phyloP scores from a whole-genome alignment of 2,329 filamentous ascomycete genomes.

The Amphichorda felina region DNA sequence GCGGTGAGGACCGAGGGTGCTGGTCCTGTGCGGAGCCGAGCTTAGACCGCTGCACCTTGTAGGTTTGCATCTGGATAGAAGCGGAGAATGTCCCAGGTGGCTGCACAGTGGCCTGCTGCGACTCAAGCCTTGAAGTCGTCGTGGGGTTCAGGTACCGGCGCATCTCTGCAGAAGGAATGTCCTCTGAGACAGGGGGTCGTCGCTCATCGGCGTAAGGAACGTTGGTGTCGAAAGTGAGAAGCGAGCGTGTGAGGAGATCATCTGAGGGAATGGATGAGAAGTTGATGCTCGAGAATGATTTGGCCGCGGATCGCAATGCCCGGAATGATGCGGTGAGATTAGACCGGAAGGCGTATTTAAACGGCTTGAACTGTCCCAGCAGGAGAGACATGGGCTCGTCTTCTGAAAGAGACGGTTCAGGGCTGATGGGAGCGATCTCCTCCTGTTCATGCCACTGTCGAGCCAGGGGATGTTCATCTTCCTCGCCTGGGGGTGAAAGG shows the following conservation, averaged over 20 bases:
- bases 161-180: conserved; percentile 53
- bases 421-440: conserved; percentile 6
- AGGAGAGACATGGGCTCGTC: conserved; percentile 12
- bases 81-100: conserved; percentile 40
- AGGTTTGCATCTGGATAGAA: conserved; percentile 63
- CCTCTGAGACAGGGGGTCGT: conserved; percentile 47
- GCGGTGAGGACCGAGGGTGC: conserved; percentile 5
- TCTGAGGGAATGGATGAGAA: conserved; percentile 53
- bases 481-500: conserved; percentile 39
- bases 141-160: conserved; percentile 58
- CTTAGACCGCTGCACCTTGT: conserved; percentile 44
- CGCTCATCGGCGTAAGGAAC: conserved; percentile 58
- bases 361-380: conserved; percentile 30
- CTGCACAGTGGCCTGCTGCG: conserved; percentile 13
- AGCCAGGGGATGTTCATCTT: conserved; percentile 40
- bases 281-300: conserved; percentile 50
- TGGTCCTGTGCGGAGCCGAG: conserved; percentile 15
- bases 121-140: conserved; percentile 23
- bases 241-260: conserved; percentile 55
- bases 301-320: conserved; percentile 51
- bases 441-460: background rate
- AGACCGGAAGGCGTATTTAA: conserved; percentile 52
- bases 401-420: background rate
- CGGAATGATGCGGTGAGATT: conserved; percentile 57
- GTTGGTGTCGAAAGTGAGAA: conserved; percentile 53